Conservation (phyloP, 140 eudicot genomes). For the Anethum foeniculum region DNA sequence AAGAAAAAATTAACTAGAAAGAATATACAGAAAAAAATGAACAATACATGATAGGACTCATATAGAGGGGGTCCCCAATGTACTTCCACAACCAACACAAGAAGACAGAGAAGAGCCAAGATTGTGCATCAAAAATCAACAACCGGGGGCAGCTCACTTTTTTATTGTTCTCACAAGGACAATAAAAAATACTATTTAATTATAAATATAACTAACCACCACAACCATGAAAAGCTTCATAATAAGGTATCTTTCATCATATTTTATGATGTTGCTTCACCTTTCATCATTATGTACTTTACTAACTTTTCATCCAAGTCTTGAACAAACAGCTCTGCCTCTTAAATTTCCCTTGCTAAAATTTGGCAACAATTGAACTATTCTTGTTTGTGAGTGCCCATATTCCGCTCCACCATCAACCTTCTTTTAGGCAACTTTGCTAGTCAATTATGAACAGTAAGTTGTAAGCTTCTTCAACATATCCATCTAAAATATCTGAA, state of each 20-base stretch:
- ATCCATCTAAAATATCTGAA: background rate
- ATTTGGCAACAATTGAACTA: slow-evolving; percentile 1
- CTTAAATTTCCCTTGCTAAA: slow-evolving; percentile 6
- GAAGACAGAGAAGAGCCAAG: slow-evolving; percentile 19
- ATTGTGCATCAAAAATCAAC: slow-evolving; percentile 20
- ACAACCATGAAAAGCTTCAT: slow-evolving; percentile 30
- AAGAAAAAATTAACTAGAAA: background rate
- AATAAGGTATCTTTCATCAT: slow-evolving; percentile 23
- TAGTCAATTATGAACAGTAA: background rate
- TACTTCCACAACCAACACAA: slow-evolving; percentile 18
- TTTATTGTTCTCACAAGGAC: slow-evolving; percentile 4
- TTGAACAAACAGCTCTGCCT: slow-evolving; percentile 16
- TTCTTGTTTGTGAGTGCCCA: slow-evolving; percentile 7
- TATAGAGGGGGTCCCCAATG: slow-evolving; percentile 42
- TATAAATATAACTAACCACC: slow-evolving; percentile 1
- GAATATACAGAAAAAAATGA: background rate
- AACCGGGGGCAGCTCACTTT: slow-evolving; percentile 23
- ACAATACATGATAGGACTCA: background rate
- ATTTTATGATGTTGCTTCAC: slow-evolving; percentile 39
- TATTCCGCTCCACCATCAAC: slow-evolving; percentile 3
- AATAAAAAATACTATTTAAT: slow-evolving; percentile 1
- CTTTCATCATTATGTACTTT: slow-evolving; percentile 31
- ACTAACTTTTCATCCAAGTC: slow-evolving; percentile 37
- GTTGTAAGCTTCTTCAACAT: background rate
- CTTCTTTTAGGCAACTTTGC: background rate